A percentile compares a stretch with the other conserved stretches of the same genome.
Conservation (phyloP, 345 rosid species). For the Rhodamnia rubescens region DNA sequence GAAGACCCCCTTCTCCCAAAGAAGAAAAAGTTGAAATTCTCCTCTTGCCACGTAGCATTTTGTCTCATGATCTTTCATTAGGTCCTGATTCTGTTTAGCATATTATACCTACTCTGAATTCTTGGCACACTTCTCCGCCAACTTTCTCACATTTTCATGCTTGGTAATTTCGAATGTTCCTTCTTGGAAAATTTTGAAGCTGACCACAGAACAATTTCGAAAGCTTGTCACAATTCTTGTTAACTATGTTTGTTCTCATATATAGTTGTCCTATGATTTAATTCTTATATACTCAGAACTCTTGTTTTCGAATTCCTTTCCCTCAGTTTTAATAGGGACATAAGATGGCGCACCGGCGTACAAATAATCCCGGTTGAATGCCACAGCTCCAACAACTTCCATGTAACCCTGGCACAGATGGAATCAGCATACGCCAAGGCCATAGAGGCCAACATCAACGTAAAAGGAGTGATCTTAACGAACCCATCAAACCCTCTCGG, state of each 20-base stretch:
- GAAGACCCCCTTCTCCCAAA: neutral
- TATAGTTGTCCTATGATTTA: neutral
- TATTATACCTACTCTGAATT: neutral
- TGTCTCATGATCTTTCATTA: neutral
- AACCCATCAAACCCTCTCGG: conserved; percentile 94
- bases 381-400: conserved; percentile 58
- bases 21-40: neutral
- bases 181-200: neutral
- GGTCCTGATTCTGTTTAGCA: neutral
- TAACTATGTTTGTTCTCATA: neutral
- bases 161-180: neutral
- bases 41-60: neutral
- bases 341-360: conserved; percentile 79
- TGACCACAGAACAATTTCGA: neutral
- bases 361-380: conserved; percentile 51
- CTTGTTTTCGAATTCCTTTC: neutral
- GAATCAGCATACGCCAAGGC: conserved; percentile 51
- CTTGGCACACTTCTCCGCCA: neutral
- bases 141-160: neutral
- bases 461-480: conserved; percentile 66
- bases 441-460: conserved; percentile 23
- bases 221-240: neutral
- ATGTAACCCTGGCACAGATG: conserved; percentile 34
- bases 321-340: conserved; percentile 66
- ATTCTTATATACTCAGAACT: neutral